phyloP scores from a whole-genome alignment of 305 asterid species.

The Solanum hybrid region DNA sequence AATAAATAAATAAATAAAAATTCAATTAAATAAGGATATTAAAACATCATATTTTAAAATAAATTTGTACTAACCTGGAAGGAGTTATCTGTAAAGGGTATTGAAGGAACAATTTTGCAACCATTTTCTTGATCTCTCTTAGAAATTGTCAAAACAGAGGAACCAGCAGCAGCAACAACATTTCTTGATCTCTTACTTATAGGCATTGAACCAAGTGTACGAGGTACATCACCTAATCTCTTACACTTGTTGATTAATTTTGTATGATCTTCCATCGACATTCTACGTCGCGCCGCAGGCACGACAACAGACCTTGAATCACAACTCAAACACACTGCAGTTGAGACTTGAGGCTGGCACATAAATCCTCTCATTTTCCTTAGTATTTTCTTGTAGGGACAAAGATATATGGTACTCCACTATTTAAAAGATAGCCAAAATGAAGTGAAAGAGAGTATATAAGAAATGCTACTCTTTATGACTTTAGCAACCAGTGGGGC shows the following conservation, averaged over 20 bases:
- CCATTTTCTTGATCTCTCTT: slow-evolving; percentile 16
- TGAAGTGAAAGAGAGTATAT: not conserved
- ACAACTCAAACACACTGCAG: slow-evolving; percentile 49
- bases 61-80: slow-evolving; percentile 27
- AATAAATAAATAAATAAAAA: not conserved
- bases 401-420: not conserved
- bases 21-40: not conserved
- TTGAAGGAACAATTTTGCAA: slow-evolving; percentile 19
- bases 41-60: not conserved
- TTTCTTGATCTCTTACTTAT: slow-evolving; percentile 8
- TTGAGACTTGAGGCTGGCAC: slow-evolving; percentile 46
- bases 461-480: slow-evolving; percentile 15
- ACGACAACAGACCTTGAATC: slow-evolving; percentile 27
- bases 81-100: slow-evolving; percentile 15
- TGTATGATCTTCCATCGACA: slow-evolving; percentile 11
- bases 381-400: not conserved
- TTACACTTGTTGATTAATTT: slow-evolving; percentile 12
- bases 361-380: slow-evolving; percentile 41
- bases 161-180: not conserved
- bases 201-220: not conserved
- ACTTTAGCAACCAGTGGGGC: slow-evolving; percentile 7
- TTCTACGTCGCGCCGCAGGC: slow-evolving; percentile 10
- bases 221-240: slow-evolving; percentile 19
- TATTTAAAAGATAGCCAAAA: not conserved
- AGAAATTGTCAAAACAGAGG: slow-evolving; percentile 3